Conservation (phyloP, 176 grass and related monocot genomes). For the Carex kokanica region DNA sequence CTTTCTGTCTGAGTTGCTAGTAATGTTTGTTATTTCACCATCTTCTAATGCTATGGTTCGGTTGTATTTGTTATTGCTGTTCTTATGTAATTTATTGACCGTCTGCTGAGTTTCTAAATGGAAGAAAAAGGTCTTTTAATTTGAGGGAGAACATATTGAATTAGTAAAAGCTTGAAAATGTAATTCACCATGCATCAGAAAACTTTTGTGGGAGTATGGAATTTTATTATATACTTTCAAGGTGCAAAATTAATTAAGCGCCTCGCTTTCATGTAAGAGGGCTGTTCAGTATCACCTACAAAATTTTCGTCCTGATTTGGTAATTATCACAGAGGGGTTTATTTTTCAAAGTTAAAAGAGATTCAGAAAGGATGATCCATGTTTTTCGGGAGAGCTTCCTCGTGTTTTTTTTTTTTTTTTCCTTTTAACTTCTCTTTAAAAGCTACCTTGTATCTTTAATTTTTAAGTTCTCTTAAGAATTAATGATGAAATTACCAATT, state of each 20-base stretch:
- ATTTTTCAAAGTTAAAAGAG: too few relatives aligned
- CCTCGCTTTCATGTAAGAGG: not conserved
- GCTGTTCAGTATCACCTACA: too few relatives aligned
- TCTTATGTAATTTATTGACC: not conserved
- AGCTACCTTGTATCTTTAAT: too few relatives aligned
- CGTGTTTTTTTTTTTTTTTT: too few relatives aligned
- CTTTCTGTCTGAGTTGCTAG: not conserved
- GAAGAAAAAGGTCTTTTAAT: not conserved
- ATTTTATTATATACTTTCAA: not conserved
- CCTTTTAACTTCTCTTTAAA: too few relatives aligned
- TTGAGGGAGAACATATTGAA: not conserved
- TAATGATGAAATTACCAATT: too few relatives aligned
- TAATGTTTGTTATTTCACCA: slow-evolving; percentile 1
- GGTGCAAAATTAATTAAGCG: not conserved
- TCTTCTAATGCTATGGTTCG: not conserved
- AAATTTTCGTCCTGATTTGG: too few relatives aligned
- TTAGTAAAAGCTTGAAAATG: not conserved
- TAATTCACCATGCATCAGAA: not conserved
- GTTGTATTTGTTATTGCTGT: slow-evolving; percentile 23
- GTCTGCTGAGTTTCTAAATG: not conserved
- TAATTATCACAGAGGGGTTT: too few relatives aligned
- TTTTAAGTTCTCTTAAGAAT: too few relatives aligned
- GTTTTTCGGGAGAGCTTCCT: too few relatives aligned
- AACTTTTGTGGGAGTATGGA: not conserved
- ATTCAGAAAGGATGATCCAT: too few relatives aligned